These are phyloP conservation scores for Teratosphaeriaceae sp. DNA, from an alignment of 2,329 filamentous ascomycete genomes.

Conservation along the genomic window DNA sequence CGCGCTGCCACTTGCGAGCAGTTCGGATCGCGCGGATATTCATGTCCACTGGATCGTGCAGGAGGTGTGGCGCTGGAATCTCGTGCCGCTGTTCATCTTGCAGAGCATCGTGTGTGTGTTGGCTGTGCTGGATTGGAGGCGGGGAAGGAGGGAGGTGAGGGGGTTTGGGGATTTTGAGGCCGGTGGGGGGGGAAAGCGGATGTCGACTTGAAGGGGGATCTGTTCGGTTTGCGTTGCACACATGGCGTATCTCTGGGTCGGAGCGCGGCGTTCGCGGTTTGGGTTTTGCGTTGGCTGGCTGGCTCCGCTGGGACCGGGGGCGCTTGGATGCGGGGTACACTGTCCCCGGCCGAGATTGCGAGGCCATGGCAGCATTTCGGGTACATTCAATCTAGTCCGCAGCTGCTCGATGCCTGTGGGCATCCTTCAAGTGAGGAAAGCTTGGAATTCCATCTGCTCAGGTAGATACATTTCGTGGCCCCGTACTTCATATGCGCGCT, in stretches of 20 bases:
- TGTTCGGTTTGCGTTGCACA: neutral
- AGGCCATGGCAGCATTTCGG: too few species aligned
- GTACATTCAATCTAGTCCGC: too few species aligned
- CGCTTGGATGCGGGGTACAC: too few species aligned
- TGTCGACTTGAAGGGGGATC: neutral
- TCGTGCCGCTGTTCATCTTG: conserved; percentile 23
- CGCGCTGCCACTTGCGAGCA: conserved; percentile 12
- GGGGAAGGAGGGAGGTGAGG: conserved; percentile 2
- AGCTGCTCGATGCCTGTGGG: too few species aligned
- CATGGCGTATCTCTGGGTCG: too few species aligned
- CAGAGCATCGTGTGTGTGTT: conserved; percentile 14
- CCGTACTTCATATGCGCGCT: too few species aligned
- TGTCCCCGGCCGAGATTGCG: too few species aligned
- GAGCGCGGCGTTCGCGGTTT: neutral
- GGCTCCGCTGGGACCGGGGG: too few species aligned
- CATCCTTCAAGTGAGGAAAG: too few species aligned
- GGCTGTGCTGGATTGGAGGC: conserved; percentile 12
- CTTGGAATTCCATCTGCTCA: too few species aligned
- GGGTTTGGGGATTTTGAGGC: neutral
- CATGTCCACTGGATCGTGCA: conserved; percentile 15
- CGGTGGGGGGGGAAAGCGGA: conserved; percentile 1
- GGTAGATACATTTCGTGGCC: too few species aligned
- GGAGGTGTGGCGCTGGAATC: conserved; percentile 25
- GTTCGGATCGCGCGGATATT: conserved; percentile 15
- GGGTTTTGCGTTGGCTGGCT: too few species aligned